Evolutionary conservation across 495 filamentous ascomycete genomes (phyloP).

Genomic region (Cercophora scortea): DNA sequence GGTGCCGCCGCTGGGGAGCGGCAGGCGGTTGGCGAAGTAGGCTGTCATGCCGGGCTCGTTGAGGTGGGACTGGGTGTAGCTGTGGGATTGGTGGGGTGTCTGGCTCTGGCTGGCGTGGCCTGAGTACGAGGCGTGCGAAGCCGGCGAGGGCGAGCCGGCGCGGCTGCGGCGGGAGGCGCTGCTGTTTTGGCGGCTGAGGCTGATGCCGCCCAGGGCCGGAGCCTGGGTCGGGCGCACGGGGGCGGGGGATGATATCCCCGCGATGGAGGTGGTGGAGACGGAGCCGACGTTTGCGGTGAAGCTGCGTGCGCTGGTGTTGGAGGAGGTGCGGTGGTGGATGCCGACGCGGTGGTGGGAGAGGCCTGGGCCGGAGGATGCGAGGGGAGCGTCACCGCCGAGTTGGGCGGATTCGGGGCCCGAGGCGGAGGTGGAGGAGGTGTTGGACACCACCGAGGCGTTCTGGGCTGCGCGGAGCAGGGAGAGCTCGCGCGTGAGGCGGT

Average conservation of each 20-base stretch:
- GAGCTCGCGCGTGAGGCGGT: constrained; percentile 84
- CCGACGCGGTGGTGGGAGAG: constrained; percentile 31
- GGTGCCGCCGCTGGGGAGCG: constrained; percentile 2
- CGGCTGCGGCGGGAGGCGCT: constrained; percentile 35
- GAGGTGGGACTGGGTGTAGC: constrained; percentile 13
- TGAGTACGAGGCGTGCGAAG: not conserved
- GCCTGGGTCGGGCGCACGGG: constrained; percentile 22
- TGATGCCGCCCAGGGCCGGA: constrained; percentile 18
- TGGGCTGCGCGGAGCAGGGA: constrained; percentile 67
- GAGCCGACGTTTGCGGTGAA: constrained; percentile 33
- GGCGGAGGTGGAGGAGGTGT: constrained; percentile 60
- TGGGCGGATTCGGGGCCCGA: constrained; percentile 29
- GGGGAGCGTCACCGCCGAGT: constrained; percentile 21
- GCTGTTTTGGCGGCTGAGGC: constrained; percentile 38
- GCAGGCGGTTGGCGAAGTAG: constrained; percentile 25
- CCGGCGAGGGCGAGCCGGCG: constrained; percentile 30
- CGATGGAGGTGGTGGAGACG: constrained; percentile 29
- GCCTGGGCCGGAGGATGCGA: constrained; percentile 25
- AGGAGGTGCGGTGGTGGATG: constrained; percentile 37
- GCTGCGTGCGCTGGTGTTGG: constrained; percentile 48
- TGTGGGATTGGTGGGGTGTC: not conserved
- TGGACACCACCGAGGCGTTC: constrained; percentile 75
- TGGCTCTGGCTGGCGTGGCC: not conserved
- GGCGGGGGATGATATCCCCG: constrained; percentile 23
- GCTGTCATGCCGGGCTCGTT: constrained; percentile 13